Conservation (phyloP, 768 basidiomycete genomes). For the Royoungia palumana region DNA sequence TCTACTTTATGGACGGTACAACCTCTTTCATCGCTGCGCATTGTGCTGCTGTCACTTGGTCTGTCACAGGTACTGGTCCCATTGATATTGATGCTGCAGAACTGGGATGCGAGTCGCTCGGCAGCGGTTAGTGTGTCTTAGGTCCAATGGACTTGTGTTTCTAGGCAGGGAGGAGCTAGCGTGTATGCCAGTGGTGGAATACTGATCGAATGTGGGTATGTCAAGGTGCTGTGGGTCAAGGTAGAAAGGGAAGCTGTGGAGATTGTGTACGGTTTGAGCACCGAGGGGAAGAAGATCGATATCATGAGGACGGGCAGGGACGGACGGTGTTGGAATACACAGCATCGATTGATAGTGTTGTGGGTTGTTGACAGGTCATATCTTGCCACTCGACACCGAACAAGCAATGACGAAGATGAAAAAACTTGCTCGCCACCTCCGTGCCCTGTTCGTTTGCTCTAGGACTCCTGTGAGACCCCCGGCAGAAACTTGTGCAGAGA, state of each 20-base stretch:
- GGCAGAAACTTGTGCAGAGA: too few relatives aligned
- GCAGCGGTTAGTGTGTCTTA: slow-evolving; percentile 75
- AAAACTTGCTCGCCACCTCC: too few relatives aligned
- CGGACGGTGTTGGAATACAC: too few relatives aligned
- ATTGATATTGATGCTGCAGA: slow-evolving; percentile 60
- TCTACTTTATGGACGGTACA: slow-evolving; percentile 40
- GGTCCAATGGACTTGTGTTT: slow-evolving; percentile 66
- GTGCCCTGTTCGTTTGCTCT: too few relatives aligned
- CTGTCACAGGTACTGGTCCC: slow-evolving; percentile 62
- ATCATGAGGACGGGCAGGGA: too few relatives aligned
- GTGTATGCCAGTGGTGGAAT: slow-evolving; percentile 64
- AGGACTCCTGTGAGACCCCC: too few relatives aligned
- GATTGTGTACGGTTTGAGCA: slow-evolving; percentile 47
- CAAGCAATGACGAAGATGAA: too few relatives aligned
- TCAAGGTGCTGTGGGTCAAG: slow-evolving; percentile 58
- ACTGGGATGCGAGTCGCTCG: slow-evolving; percentile 58
- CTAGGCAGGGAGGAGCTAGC: slow-evolving; percentile 67
- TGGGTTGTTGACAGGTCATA: too few relatives aligned
- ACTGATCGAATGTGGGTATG: slow-evolving; percentile 71
- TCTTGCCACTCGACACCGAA: too few relatives aligned
- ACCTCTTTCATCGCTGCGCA: slow-evolving; percentile 43
- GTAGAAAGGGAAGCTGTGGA: slow-evolving; percentile 55
- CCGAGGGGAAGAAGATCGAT: too few relatives aligned
- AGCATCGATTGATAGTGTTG: too few relatives aligned
- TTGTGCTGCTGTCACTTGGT: slow-evolving; percentile 58